A percentile compares a stretch with the other conserved stretches of the same genome.
These are phyloP conservation scores for Ganoderma leucocontextum DNA, from an alignment of 1,284 basidiomycete genomes.

Conservation along the genomic window DNA sequence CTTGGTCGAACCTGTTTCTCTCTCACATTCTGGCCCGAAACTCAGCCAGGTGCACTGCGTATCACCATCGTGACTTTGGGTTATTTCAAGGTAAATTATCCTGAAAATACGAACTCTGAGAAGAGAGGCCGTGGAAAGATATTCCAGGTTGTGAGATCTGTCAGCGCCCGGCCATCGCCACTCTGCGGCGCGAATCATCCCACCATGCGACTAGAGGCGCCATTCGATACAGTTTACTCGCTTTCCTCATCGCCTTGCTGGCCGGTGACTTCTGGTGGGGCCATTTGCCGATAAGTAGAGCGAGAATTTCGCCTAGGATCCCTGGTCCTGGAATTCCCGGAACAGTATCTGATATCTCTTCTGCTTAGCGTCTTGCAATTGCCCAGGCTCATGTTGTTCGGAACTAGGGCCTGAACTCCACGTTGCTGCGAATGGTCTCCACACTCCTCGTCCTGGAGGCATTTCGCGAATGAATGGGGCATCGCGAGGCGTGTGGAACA, in stretches of 20 bases:
- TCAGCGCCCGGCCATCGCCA: constrained; percentile 23
- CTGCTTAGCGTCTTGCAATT: constrained; percentile 8
- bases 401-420: constrained; percentile 16
- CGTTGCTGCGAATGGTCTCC: constrained; percentile 17
- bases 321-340: constrained; percentile 17
- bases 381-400: no score
- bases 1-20: no score
- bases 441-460: constrained; percentile 10
- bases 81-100: constrained; percentile 12
- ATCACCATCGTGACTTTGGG: constrained; percentile 16
- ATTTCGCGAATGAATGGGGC: constrained; percentile 23
- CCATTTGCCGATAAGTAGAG: neutral
- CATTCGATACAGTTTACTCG: no score
- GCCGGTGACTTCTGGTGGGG: neutral
- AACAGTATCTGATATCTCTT: constrained; percentile 5
- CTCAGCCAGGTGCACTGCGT: constrained; percentile 5
- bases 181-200: constrained; percentile 14
- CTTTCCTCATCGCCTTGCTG: neutral
- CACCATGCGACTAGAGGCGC: neutral
- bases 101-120: neutral
- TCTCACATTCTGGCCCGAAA: constrained; percentile 15
- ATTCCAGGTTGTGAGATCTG: constrained; percentile 30
- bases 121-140: constrained; percentile 26
- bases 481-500: constrained; percentile 20
- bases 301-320: constrained; percentile 13